These are phyloP conservation scores for Begonia peltatifolia DNA, from an alignment of 306 rosid genomes.

Conservation along the genomic window DNA sequence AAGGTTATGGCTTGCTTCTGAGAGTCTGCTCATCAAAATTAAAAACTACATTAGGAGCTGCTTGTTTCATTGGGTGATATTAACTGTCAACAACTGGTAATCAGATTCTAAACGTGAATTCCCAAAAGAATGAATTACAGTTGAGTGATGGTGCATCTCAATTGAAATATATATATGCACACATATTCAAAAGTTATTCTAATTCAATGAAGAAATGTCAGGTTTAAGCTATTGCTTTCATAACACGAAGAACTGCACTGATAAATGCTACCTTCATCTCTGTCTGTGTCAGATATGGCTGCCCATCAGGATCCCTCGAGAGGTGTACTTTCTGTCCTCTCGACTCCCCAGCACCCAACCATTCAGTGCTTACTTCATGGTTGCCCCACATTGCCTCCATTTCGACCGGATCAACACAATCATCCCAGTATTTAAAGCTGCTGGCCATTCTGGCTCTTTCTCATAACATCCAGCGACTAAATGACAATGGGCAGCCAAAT, in stretches of 20 bases:
- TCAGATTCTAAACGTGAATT: too few species aligned
- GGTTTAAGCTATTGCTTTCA: too few species aligned
- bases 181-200: neutral
- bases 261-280: constrained; percentile 60
- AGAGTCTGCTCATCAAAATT: constrained; percentile 4
- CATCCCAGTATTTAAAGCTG: constrained; percentile 61
- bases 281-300: constrained; percentile 70
- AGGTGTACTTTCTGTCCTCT: constrained; percentile 57
- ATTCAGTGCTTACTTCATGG: constrained; percentile 56
- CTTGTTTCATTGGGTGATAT: neutral
- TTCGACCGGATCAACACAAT: constrained; percentile 50
- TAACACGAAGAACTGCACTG: neutral
- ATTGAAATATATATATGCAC: neutral
- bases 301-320: constrained; percentile 91
- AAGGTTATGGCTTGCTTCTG: constrained; percentile 2
- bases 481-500: constrained; percentile 4
- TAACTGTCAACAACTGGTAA: too few species aligned
- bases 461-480: constrained; percentile 11
- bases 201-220: too few species aligned
- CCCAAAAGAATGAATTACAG: too few species aligned
- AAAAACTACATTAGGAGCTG: neutral
- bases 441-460: constrained; percentile 32
- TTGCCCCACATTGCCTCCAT: constrained; percentile 69
- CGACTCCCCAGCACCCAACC: constrained; percentile 74
- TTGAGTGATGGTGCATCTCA: too few species aligned